Base-by-base conservation (phyloP, 129 eudicot species). In the Flaveria ramosissima region DNA sequence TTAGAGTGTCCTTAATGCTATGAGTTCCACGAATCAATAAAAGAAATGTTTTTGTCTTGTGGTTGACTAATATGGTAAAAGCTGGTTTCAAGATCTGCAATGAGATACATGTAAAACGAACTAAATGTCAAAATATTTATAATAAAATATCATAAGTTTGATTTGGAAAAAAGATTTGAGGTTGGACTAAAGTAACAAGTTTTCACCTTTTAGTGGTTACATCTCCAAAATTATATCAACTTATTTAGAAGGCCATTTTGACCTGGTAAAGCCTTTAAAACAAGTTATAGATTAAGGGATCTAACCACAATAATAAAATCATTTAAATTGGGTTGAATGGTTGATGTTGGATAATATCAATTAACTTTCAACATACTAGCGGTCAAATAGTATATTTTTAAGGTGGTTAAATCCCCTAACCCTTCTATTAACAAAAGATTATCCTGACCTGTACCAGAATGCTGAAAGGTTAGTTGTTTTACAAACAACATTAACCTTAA, bases 61-160 rank as follows among this genome's bases (percentile, higher is more conserved):
- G 97, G 82, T 95, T 92, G 8, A 89, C 82, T 82, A 95, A 79
- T 70, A 95, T 76, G 9, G 97, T 92, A 81, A 95, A 95, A 67
- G 97, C 99, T 39, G 99, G 99, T 84, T 95, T 95, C 83, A 95
- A 74, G 76, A 95, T 95, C 99, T 95, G 99, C 85, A 87, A 69
- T 64, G 20, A 85, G 16, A 36, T 72, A 50, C 19, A 70, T 1
- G 16, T 26, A 62, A 14, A 2, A 19, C 20, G 5, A 43, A 32
- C 68, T 77, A 65, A 59, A 13, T 62, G 43, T 70, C 53, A 75
- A 12, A 26, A 1, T 30, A 15, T 15, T 27, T 19, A 62, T 62
- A 27, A 62, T 14, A 60, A 24, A 23, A 60, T 11, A 27, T 23
- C 42, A 60, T 16, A 52, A 52, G 64, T 21, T 19, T 20, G 6